Conservation (phyloP, 257 asterid genomes). For the Salvia hispanica region DNA sequence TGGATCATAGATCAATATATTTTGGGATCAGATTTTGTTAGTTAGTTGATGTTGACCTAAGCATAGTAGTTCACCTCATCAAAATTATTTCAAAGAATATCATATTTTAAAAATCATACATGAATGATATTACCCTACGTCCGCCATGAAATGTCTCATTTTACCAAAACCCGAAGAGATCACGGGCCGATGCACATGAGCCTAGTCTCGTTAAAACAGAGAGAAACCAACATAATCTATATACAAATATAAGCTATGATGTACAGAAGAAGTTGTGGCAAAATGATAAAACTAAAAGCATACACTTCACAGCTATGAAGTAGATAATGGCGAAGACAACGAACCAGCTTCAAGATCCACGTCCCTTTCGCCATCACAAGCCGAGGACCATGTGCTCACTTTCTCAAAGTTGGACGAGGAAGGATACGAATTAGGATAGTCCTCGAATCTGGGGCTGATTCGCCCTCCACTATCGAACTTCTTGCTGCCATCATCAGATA, state of each 20-base stretch:
- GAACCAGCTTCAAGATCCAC: slow-evolving; percentile 51
- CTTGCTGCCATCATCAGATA: slow-evolving; percentile 23
- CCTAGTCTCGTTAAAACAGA: neutral
- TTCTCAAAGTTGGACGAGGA: slow-evolving; percentile 54
- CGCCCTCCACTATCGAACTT: slow-evolving; percentile 24
- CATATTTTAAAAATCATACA: too few relatives aligned
- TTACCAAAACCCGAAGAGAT: too few relatives aligned
- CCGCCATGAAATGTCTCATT: too few relatives aligned
- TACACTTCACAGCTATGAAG: slow-evolving; percentile 13
- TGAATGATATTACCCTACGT: too few relatives aligned
- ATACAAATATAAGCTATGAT: neutral
- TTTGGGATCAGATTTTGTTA: too few relatives aligned
- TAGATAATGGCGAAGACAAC: slow-evolving; percentile 33
- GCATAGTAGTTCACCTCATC: too few relatives aligned
- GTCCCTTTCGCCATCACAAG: slow-evolving; percentile 35
- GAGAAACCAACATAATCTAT: slow-evolving; percentile 1
- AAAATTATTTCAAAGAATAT: too few relatives aligned
- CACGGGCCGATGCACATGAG: too few relatives aligned
- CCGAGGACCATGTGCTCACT: slow-evolving; percentile 45
- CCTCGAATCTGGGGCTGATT: slow-evolving; percentile 30
- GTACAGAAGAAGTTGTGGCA: neutral
- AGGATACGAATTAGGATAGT: slow-evolving; percentile 47
- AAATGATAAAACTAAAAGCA: neutral
- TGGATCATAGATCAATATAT: neutral
- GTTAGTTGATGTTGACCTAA: neutral